These are phyloP conservation scores for Strobilomyces echinocephalus DNA, from an alignment of 768 basidiomycete genomes.

Conservation along the genomic window DNA sequence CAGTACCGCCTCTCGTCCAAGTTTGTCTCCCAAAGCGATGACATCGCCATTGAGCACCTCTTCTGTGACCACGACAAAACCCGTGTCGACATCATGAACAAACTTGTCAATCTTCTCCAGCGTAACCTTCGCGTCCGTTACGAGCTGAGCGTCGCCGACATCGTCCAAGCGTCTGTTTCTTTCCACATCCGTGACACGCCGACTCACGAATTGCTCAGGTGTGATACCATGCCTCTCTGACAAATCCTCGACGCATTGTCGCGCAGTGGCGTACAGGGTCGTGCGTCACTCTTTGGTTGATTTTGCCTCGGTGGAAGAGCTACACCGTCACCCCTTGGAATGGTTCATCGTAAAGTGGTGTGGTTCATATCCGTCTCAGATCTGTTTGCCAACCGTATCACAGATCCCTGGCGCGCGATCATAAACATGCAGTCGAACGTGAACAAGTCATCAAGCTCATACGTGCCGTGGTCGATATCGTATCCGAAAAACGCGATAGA, in stretches of 20 bases:
- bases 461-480: constrained; percentile 74
- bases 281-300: constrained; percentile 78
- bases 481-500: constrained; percentile 50
- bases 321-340: constrained; percentile 66
- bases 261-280: constrained; percentile 84
- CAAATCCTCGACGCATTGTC: constrained; percentile 60
- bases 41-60: constrained; percentile 37
- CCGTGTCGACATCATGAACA: constrained; percentile 59
- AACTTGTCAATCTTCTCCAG: constrained; percentile 61
- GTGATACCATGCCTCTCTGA: constrained; percentile 79
- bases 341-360: constrained; percentile 87
- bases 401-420: constrained; percentile 82
- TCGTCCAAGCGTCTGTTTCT: constrained; percentile 69
- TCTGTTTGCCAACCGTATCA: constrained; percentile 6
- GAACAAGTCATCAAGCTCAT: constrained; percentile 92
- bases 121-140: constrained; percentile 71
- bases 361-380: background rate
- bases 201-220: constrained; percentile 39
- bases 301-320: constrained; percentile 55
- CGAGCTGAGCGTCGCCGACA: constrained; percentile 63
- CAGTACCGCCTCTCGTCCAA: constrained; percentile 38
- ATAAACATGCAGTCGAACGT: constrained; percentile 76
- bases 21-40: constrained; percentile 31
- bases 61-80: constrained; percentile 42
- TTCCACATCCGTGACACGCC: background rate